These are phyloP conservation scores for Cladosporium halotolerans DNA, from an alignment of 2,329 filamentous ascomycete genomes.

Conservation along the genomic window DNA sequence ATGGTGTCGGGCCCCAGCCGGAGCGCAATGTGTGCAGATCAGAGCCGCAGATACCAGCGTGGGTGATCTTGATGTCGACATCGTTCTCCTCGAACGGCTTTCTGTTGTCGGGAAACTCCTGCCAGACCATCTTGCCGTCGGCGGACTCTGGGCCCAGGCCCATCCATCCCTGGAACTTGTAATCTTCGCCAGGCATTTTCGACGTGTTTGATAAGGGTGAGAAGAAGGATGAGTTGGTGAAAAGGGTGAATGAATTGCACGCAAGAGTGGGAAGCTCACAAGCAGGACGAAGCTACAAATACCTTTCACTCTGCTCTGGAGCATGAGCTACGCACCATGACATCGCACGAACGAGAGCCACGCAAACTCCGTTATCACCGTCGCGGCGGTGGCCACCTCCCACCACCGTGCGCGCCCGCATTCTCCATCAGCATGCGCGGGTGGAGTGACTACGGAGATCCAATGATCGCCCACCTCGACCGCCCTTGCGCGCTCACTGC, in stretches of 20 bases:
- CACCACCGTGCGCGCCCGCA: neutral
- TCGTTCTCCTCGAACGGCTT: conserved; percentile 37
- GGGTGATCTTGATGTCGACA: conserved; percentile 37
- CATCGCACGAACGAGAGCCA: neutral
- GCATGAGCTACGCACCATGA: neutral
- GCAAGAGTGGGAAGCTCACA: too few species aligned
- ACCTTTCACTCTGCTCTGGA: neutral
- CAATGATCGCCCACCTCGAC: too few species aligned
- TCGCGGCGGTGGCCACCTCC: neutral
- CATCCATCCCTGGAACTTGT: conserved; percentile 53
- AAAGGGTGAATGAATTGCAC: neutral
- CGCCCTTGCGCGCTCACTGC: too few species aligned
- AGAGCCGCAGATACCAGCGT: conserved; percentile 33
- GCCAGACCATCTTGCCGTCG: conserved; percentile 51
- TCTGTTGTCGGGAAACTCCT: conserved; percentile 32
- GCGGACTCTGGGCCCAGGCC: conserved; percentile 44
- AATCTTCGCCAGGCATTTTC: neutral
- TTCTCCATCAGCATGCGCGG: neutral
- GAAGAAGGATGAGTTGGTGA: neutral
- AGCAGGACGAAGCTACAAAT: neutral
- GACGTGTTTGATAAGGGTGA: neutral
- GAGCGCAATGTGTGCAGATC: conserved; percentile 29
- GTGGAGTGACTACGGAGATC: too few species aligned
- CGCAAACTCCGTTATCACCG: neutral
- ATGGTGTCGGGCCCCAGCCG: conserved; percentile 40